A percentile compares a stretch with the other conserved stretches of the same genome.
Evolutionary conservation across 129 eudicot genomes (phyloP).

Genomic region (Pseudognaphalium luteoalbum): DNA sequence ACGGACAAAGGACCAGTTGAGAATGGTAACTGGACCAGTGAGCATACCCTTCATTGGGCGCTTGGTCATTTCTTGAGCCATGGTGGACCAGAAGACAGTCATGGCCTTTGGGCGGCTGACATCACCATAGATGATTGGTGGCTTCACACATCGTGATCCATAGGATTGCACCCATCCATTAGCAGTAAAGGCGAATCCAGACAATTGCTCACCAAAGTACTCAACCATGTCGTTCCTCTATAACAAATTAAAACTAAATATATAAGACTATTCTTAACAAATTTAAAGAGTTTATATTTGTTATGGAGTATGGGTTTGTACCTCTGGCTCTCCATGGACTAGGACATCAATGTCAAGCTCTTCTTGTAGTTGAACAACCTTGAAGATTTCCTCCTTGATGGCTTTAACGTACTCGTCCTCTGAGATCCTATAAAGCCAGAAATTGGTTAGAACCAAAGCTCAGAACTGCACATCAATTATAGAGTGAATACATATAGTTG

Average conservation of each 20-base stretch:
- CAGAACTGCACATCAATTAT: no score
- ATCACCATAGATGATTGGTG: constrained; percentile 74
- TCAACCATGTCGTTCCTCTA: constrained; percentile 98
- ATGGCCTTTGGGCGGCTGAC: constrained; percentile 69
- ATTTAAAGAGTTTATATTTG: no score
- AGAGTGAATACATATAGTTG: neutral
- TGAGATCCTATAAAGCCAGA: constrained; percentile 51
- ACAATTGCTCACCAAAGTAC: constrained; percentile 94
- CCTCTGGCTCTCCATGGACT: constrained; percentile 98
- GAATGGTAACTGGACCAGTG: constrained; percentile 73
- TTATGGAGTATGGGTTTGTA: constrained; percentile 13
- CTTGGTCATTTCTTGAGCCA: constrained; percentile 66
- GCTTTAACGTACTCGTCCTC: constrained; percentile 80
- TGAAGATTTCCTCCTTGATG: constrained; percentile 78
- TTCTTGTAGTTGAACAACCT: constrained; percentile 91
- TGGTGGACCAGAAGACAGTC: constrained; percentile 72
- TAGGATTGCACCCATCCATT: constrained; percentile 80
- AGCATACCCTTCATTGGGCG: constrained; percentile 87
- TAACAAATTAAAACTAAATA: constrained; percentile 1
- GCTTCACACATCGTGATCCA: constrained; percentile 75
- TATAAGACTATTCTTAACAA: no score
- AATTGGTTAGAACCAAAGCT: constrained; percentile 15
- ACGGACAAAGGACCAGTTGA: constrained; percentile 72
- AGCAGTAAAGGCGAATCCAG: constrained; percentile 92
- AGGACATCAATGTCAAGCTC: constrained; percentile 93